A percentile compares a stretch with the other conserved stretches of the same genome.
Conservation (phyloP, 1,284 basidiomycete genomes). For the Uromyces viciae-fabae region DNA sequence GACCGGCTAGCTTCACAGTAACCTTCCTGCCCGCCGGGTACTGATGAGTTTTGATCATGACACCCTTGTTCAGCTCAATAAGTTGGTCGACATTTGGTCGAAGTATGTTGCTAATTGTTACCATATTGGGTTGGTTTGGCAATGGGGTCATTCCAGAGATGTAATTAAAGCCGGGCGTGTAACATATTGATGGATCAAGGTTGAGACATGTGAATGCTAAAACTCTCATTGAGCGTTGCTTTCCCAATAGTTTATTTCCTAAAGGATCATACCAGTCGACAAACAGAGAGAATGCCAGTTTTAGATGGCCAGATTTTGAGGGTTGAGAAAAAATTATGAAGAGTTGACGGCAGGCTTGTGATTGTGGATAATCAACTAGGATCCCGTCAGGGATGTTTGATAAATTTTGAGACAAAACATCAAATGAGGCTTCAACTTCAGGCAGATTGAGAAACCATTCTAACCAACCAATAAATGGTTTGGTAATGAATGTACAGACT, state of each 20-base stretch:
- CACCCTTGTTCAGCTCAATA: background rate
- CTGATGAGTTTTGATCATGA: background rate
- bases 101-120: background rate
- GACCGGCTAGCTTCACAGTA: background rate
- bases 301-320: background rate
- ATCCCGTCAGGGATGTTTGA: background rate
- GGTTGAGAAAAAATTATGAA: background rate
- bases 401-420: background rate
- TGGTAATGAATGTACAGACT: background rate
- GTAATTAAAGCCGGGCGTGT: background rate
- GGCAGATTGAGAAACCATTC: constrained; percentile 4
- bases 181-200: background rate
- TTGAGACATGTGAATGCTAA: background rate
- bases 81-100: background rate
- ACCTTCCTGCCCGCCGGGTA: background rate
- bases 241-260: background rate
- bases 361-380: background rate
- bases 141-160: background rate
- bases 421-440: background rate
- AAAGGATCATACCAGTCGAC: background rate
- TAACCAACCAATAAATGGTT: background rate
- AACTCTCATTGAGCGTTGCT: background rate
- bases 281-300: background rate
- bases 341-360: background rate
- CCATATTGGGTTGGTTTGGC: constrained; percentile 15